Base-by-base conservation (phyloP, 2,329 filamentous ascomycete genomes). In the Ascochyta fabae region DNA sequence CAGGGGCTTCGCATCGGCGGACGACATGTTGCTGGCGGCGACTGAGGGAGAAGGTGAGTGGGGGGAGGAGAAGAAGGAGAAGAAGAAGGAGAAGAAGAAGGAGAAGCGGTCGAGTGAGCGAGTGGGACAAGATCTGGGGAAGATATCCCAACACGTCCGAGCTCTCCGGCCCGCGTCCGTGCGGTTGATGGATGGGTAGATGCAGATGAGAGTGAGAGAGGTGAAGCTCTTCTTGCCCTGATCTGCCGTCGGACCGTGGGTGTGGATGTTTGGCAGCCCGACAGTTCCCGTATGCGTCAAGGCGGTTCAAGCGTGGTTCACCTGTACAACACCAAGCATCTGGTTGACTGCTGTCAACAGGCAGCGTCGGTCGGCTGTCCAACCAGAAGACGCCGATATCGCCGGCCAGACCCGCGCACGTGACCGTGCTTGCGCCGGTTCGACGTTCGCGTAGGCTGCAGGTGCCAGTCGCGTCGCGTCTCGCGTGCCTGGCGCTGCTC, bases 1-100 rank as follows among this genome's bases (percentile, higher is more conserved):
- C 67, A 97, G 86, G 56, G 93, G 91, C 80, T 92, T 89, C 45
- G 61, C 64, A 65, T 88, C 78, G 64, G 78, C 69, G 62, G 77
- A 68, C 58, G 80, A 75, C 80, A 82, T 82, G 19, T 59, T 72
- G 65, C 22, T 49, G 59, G 60, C 42, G 47, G 61, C 56, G 44
- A 51, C 43, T 23, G 48, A 40, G 45, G 40, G 54, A 53, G 56
- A 27, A 41, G 47, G 49, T 48, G 13, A 48, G 19, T 19, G 19
- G 19, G 19, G 19, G 38, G 35, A 46, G 49, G 54, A 52, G 50
- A 54, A 45, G 39, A 41, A 51, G 40, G 44, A 22, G 31, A 16
- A 16, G 16, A 16, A n/a, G 49, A 52, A 52, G 50, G 52, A 45
- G 39, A 41, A 51, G 40, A 16, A 48, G 38, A 35, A 46, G 49